Evolutionary conservation across 2,329 filamentous ascomycete genomes (phyloP), one percentile per base, ranked within the genome.

Genomic region (Cordyceps militaris): DNA sequence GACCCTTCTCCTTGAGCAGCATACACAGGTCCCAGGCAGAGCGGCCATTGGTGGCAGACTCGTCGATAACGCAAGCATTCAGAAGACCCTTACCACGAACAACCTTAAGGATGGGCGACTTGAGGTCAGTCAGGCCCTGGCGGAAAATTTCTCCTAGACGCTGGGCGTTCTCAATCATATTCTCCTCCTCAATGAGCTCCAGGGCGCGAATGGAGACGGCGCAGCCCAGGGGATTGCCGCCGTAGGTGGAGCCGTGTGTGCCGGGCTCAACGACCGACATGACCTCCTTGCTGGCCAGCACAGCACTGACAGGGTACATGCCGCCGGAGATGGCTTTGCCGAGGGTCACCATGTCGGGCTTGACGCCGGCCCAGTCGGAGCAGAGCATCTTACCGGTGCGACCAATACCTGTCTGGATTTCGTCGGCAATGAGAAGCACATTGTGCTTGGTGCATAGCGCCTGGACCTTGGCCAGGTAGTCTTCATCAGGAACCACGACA

Each of bases 261-360:
- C 94, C 94, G 26, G 94, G 90, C 79, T 99, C 94, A 62, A 99
- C 81, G 10, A 93, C 94, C 64, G 97, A 82, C 92, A 99, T 97
- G 62, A 97, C 80, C 58, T 97, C 92, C 75, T 88, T 91, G 66
- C 86, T 86, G 61, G 88, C 87, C 54, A 99, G 80, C 50, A 99
- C 92, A 66, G 87, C 91, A 61, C 91, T 96, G 59, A 99, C 94
- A n/a, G 94, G 94, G 76, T 99, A 99, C 88, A 97, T 94, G 73
- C 94, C 94, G 62, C 94, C 94, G 34, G 91, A 96, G 71, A 99
- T 96, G 65, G 94, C 94, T 79, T 99, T 99, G 69, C 94, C 94
- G 34, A 99, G 85, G 49, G 96, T 87, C 24, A 99, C 88, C 68
- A 99, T 82, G 71, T 99, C 94, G 40, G 93, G 94, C 79, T 93